Base-by-base conservation (phyloP, 345 rosid species). In the Populus alba region DNA sequence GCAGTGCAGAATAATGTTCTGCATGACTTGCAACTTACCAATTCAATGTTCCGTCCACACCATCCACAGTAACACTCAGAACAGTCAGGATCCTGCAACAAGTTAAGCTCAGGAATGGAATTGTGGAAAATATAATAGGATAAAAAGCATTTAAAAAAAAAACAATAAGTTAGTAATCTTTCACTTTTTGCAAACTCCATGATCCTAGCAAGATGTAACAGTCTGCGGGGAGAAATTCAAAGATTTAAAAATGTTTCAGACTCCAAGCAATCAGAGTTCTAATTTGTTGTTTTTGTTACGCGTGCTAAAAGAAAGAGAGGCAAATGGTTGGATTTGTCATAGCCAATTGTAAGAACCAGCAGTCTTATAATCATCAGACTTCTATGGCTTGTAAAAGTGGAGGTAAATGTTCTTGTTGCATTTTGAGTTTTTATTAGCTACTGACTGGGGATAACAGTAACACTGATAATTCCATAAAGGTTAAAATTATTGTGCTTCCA, bases 1-100 rank as follows among this genome's bases (percentile, higher is more conserved):
- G 78, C 86, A 71, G 81, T 78, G 81, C 99, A 96, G 86, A 92
- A 94, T 73, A 86, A 83, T 41, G 63, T 87, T 80, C 88, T 88
- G 80, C 99, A 96, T 37, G 97, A 92, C 73, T 86, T 88, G 81
- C 99, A 96, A 78, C 88, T 87, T 67, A 94, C 77, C 57, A 96
- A 87, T 83, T 94, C 93, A 81, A 71, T 78, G 77, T 80, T 80
- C 76, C 70, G 87, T 67, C 97, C 99, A 73, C 99, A 96, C 98
- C 99, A 96, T 72, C 90, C 91, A 87, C 99, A 96, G 78, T 89
- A 89, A 80, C 91, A 82, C 81, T 87, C 98, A 27, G 78, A 81
- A 82, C 93, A 87, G 71, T 89, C 90, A 68, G 84, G 71, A 81
- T 89, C 92, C 98, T 96, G 89, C 84, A 76, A 77, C 62, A 77